Conservation (phyloP, 139 green algal species). For the Chlamydomonas sp. region DNA sequence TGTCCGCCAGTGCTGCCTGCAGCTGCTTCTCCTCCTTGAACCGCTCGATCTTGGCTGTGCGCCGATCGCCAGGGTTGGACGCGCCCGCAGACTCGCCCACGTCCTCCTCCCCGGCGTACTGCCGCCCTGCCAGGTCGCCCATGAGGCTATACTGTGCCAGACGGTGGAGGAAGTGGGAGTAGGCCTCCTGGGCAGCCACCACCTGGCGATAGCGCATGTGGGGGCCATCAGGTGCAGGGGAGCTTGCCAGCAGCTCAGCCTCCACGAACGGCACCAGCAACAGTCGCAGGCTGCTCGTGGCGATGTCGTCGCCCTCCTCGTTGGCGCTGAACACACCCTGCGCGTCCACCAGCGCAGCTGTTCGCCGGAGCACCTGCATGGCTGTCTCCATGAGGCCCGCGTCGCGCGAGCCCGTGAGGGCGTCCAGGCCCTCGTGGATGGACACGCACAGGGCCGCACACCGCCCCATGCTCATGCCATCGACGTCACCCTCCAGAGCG, state of each 20-base stretch:
- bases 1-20: too few species aligned
- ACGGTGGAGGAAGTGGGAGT: conserved; percentile 11
- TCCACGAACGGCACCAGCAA: conserved; percentile 39
- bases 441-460: too few species aligned
- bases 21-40: too few species aligned
- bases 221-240: neutral
- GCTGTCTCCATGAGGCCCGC: too few species aligned
- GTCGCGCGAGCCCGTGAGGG: too few species aligned
- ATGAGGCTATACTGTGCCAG: conserved; percentile 29
- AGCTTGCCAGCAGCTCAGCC: conserved; percentile 17
- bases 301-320: conserved; percentile 47
- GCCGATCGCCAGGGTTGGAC: too few species aligned
- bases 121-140: conserved; percentile 13
- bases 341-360: neutral
- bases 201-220: neutral
- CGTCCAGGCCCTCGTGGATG: too few species aligned
- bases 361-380: neutral
- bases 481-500: too few species aligned
- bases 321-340: conserved; percentile 48
- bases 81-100: too few species aligned
- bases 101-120: neutral
- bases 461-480: too few species aligned
- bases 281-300: conserved; percentile 44
- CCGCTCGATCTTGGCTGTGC: too few species aligned
- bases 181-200: neutral